phyloP scores from a whole-genome alignment of 2,329 filamentous ascomycete genomes.

The Gyromitra esculenta region DNA sequence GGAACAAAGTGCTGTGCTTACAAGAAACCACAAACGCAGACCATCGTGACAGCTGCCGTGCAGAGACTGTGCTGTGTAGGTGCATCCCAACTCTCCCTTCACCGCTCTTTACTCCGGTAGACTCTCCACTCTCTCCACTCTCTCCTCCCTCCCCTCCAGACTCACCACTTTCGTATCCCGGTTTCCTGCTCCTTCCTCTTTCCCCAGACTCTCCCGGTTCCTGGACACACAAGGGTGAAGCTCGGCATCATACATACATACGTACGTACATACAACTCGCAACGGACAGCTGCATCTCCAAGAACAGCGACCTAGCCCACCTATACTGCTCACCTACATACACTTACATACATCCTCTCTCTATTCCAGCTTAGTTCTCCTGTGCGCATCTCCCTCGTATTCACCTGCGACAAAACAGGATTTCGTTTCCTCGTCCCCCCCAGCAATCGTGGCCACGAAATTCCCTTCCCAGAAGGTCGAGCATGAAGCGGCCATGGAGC shows the following conservation, averaged over 20 bases:
- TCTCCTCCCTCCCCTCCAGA: background rate
- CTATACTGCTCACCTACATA: background rate
- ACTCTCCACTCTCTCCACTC: background rate
- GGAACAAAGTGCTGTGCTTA: no score
- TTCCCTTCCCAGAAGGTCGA: slow-evolving; percentile 10
- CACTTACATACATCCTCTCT: background rate
- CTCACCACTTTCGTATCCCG: background rate
- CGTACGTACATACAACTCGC: background rate
- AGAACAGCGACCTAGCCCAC: background rate
- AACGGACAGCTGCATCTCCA: slow-evolving; percentile 9
- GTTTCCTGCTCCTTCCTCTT: slow-evolving; percentile 11
- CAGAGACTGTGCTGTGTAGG: no score
- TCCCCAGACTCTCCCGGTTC: slow-evolving; percentile 23
- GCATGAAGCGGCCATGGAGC: slow-evolving; percentile 34
- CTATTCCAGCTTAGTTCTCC: background rate
- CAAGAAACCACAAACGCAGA: no score
- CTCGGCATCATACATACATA: slow-evolving; percentile 17
- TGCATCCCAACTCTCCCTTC: background rate
- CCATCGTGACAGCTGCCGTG: no score
- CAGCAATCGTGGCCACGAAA: slow-evolving; percentile 50
- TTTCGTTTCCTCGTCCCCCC: slow-evolving; percentile 8
- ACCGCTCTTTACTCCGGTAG: background rate
- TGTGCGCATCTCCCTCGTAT: background rate
- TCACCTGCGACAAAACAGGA: slow-evolving; percentile 3
- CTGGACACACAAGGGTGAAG: slow-evolving; percentile 1